These are phyloP conservation scores for Aureobasidium pullulans DNA, from an alignment of 2,329 filamentous ascomycete species.

Conservation along the genomic window DNA sequence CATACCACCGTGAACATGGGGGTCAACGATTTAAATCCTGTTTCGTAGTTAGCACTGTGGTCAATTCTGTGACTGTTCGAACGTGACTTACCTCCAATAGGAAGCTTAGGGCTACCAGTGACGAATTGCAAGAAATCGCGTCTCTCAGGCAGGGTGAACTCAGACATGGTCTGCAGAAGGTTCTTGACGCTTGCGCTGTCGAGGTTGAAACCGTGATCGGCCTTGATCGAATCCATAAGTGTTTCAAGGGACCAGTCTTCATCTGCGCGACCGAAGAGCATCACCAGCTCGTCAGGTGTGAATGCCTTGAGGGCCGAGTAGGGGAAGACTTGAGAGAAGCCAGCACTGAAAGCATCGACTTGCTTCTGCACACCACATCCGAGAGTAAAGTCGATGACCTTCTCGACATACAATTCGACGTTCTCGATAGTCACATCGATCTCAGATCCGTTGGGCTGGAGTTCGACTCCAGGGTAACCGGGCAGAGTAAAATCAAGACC, in stretches of 20 bases:
- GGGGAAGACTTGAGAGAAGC: conserved; percentile 94
- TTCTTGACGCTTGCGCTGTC: conserved; percentile 95
- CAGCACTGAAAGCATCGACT: conserved; percentile 80
- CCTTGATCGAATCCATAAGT: conserved; percentile 96
- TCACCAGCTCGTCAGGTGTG: conserved; percentile 89
- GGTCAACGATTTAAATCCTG: conserved; percentile 92
- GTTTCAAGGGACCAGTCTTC: conserved; percentile 98
- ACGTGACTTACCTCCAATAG: conserved; percentile 75
- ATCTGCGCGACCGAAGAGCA: conserved; percentile 84
- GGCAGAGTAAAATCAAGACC: conserved; percentile 92
- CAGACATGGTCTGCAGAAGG: conserved; percentile 88
- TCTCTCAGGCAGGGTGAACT: conserved; percentile 64
- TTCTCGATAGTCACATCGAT: conserved; percentile 79
- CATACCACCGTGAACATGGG: conserved; percentile 99
- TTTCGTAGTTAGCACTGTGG: neutral
- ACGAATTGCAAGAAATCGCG: conserved; percentile 97
- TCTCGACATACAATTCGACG: conserved; percentile 80
- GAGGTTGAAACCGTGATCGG: conserved; percentile 97
- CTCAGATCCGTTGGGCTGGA: conserved; percentile 67
- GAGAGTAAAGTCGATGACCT: conserved; percentile 84
- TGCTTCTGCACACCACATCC: conserved; percentile 82
- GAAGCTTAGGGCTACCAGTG: conserved; percentile 93
- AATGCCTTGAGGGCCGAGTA: conserved; percentile 89
- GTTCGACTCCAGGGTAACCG: conserved; percentile 79
- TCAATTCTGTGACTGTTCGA: neutral